phyloP scores from a whole-genome alignment of 176 grass and related monocot species.

The Musa troglodytarum region DNA sequence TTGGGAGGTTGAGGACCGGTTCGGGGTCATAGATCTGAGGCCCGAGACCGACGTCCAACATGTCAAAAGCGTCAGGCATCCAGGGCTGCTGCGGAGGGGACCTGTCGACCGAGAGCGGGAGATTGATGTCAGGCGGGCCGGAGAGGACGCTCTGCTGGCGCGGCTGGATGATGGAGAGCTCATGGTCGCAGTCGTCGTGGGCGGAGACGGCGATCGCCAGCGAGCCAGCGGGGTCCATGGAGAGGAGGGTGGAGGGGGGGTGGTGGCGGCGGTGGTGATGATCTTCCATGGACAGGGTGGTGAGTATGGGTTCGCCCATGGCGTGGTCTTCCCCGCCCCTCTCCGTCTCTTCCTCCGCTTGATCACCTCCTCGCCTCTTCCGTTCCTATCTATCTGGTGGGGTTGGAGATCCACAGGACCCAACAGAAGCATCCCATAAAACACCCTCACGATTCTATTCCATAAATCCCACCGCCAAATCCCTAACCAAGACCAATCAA shows the following conservation, averaged over 20 bases:
- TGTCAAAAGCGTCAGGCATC: conserved; percentile 32
- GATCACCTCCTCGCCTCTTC: neutral
- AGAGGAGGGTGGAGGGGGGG: conserved; percentile 53
- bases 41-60: conserved; percentile 45
- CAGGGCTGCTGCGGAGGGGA: conserved; percentile 25
- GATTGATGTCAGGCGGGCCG: conserved; percentile 54
- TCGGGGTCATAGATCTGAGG: conserved; percentile 49
- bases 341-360: conserved; percentile 40
- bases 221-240: conserved; percentile 47
- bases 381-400: conserved; percentile 6
- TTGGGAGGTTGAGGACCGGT: conserved; percentile 35
- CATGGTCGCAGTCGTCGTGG: conserved; percentile 13
- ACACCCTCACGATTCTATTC: conserved; percentile 1
- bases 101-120: conserved; percentile 42
- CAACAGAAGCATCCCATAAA: conserved; percentile 7
- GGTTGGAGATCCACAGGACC: neutral
- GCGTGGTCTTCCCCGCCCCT: conserved; percentile 29
- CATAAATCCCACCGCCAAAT: neutral
- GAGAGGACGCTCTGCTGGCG: conserved; percentile 19
- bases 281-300: conserved; percentile 63
- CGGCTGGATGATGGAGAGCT: conserved; percentile 32
- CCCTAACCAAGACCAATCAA: neutral
- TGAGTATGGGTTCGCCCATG: conserved; percentile 62
- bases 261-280: conserved; percentile 20
- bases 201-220: conserved; percentile 19